These are phyloP conservation scores for Aspergillus eucalypticola DNA, from an alignment of 2,329 filamentous ascomycete genomes.

Conservation along the genomic window DNA sequence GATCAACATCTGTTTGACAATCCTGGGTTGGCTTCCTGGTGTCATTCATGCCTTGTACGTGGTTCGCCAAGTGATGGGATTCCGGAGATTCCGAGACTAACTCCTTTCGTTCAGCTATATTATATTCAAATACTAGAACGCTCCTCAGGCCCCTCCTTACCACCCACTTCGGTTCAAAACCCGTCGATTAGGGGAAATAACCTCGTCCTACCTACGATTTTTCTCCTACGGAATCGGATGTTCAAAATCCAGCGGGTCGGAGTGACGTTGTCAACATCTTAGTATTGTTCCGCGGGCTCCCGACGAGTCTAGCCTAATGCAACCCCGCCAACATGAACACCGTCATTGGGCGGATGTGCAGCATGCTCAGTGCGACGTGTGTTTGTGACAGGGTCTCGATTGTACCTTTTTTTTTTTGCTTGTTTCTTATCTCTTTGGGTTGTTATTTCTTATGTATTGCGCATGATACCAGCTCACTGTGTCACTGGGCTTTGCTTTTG, in stretches of 20 bases:
- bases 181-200: neutral
- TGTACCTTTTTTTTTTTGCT: conserved; percentile 15
- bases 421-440: conserved; percentile 22
- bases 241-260: conserved; percentile 13
- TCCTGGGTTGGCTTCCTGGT: conserved; percentile 74
- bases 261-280: conserved; percentile 20
- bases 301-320: conserved; percentile 30
- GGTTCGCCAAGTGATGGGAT: neutral
- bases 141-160: conserved; percentile 1
- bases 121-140: conserved; percentile 77
- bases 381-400: conserved; percentile 20
- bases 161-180: conserved; percentile 8
- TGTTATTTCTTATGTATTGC: conserved; percentile 27
- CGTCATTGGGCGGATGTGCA: neutral
- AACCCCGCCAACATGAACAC: conserved; percentile 17
- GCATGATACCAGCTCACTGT: conserved; percentile 44
- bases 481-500: conserved; percentile 31
- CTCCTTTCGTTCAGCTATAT: conserved; percentile 62
- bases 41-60: conserved; percentile 88
- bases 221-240: conserved; percentile 3
- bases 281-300: conserved; percentile 31
- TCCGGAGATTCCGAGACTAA: conserved; percentile 14
- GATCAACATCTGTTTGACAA: conserved; percentile 89
- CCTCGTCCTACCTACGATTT: conserved; percentile 9
- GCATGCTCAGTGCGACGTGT: neutral